These are phyloP conservation scores for Colletotrichum cordylinicola DNA, from an alignment of 2,329 filamentous ascomycete species.

Conservation along the genomic window DNA sequence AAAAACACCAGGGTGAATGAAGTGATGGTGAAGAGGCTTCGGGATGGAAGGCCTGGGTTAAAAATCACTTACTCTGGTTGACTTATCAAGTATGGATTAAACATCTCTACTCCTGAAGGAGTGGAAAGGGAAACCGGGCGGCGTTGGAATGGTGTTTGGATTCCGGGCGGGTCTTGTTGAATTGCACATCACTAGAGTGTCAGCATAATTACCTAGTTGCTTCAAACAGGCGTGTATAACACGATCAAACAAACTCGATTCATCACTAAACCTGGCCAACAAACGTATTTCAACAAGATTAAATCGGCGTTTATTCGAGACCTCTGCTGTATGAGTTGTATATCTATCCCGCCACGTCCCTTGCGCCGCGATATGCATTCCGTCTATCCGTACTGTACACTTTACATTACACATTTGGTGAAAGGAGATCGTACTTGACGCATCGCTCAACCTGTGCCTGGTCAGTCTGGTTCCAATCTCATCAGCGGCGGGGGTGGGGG, in stretches of 20 bases:
- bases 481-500: neutral
- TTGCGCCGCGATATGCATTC: slow-evolving; percentile 7
- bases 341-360: neutral
- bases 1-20: neutral
- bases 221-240: neutral
- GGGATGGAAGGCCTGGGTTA: neutral
- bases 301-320: neutral
- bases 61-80: neutral
- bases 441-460: slow-evolving; percentile 75
- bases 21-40: neutral
- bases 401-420: slow-evolving; percentile 75
- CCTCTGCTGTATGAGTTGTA: slow-evolving; percentile 6
- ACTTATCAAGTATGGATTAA: neutral
- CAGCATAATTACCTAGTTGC: neutral
- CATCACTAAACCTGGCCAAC: neutral
- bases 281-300: neutral
- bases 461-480: neutral
- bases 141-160: too few relatives aligned
- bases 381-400: slow-evolving; percentile 15
- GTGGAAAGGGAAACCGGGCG: too few relatives aligned
- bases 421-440: slow-evolving; percentile 88
- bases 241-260: neutral
- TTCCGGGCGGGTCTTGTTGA: too few relatives aligned
- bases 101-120: too few relatives aligned
- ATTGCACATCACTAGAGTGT: neutral